A percentile compares a stretch with the other conserved stretches of the same genome.
Conservation (phyloP, 768 basidiomycete species). For the Cantharellus anzutake region DNA sequence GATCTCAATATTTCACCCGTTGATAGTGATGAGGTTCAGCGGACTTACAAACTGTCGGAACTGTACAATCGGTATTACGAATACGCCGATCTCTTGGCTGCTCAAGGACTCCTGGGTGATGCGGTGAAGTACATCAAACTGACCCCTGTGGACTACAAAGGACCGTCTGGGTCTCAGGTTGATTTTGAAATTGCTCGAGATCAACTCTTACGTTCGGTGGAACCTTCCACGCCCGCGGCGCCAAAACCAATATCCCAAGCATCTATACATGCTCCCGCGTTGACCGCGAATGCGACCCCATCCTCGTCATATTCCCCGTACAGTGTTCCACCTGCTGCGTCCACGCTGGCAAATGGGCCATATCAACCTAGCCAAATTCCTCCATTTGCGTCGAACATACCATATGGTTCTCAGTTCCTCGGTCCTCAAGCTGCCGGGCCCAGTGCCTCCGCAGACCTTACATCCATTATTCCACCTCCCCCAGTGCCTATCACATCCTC, state of each 20-base stretch:
- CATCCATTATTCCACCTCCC: conserved; percentile 19
- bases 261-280: conserved; percentile 10
- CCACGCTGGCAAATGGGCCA: conserved; percentile 11
- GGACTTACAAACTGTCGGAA: conserved; percentile 62
- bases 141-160: conserved; percentile 63
- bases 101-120: conserved; percentile 75
- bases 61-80: conserved; percentile 91
- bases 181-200: conserved; percentile 28
- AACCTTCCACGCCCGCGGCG: conserved; percentile 14
- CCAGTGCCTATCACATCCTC: conserved; percentile 21
- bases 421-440: conserved; percentile 14
- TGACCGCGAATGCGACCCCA: conserved; percentile 8
- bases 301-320: conserved; percentile 2
- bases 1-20: conserved; percentile 34
- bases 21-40: conserved; percentile 27
- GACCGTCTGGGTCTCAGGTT: conserved; percentile 22
- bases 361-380: not conserved
- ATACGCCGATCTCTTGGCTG: conserved; percentile 80
- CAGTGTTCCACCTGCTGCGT: conserved; percentile 6
- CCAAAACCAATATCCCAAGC: conserved; percentile 13
- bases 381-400: conserved; percentile 4
- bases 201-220: conserved; percentile 26
- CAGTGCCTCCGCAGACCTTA: conserved; percentile 16
- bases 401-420: conserved; percentile 19
- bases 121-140: conserved; percentile 62